Conservation (phyloP, 495 filamentous ascomycete species). For the Daldinia decipiens region DNA sequence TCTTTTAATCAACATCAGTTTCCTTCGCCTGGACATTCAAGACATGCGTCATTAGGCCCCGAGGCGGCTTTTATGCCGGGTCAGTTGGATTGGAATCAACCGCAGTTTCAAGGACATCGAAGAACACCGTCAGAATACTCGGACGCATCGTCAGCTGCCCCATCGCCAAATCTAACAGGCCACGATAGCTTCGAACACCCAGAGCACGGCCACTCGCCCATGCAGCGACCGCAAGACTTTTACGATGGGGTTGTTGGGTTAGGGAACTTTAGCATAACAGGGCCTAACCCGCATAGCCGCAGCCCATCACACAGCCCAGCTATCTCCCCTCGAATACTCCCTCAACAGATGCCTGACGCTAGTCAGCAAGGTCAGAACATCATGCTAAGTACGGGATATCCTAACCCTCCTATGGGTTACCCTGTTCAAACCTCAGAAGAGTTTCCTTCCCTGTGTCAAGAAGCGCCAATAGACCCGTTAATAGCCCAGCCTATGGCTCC, state of each 20-base stretch:
- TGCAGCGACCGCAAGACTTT: constrained; percentile 80
- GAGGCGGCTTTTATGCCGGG: constrained; percentile 75
- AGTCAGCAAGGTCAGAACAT: constrained; percentile 54
- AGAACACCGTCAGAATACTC: constrained; percentile 91
- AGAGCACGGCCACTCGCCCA: constrained; percentile 80
- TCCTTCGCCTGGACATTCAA: constrained; percentile 70
- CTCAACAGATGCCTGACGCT: constrained; percentile 70
- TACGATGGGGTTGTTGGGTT: constrained; percentile 83
- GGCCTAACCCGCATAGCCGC: constrained; percentile 68
- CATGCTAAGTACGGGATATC: constrained; percentile 44
- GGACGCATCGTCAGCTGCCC: constrained; percentile 80
- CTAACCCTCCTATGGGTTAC: constrained; percentile 53
- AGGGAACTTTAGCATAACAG: constrained; percentile 83
- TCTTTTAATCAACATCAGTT: constrained; percentile 67
- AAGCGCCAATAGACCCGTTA: constrained; percentile 56
- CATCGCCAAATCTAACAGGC: constrained; percentile 82
- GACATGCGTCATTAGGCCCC: constrained; percentile 83
- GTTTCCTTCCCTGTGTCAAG: constrained; percentile 65
- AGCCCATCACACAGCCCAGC: constrained; percentile 88
- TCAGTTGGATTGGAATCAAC: constrained; percentile 77
- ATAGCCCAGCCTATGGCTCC: constrained; percentile 80
- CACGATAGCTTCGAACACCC: constrained; percentile 80
- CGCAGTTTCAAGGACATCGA: constrained; percentile 80
- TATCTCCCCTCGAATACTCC: constrained; percentile 81
- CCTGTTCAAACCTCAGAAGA: constrained; percentile 69